Evolutionary conservation across 441 rosid genomes (phyloP).

Genomic region (Euphorbia schlechtendalii): DNA sequence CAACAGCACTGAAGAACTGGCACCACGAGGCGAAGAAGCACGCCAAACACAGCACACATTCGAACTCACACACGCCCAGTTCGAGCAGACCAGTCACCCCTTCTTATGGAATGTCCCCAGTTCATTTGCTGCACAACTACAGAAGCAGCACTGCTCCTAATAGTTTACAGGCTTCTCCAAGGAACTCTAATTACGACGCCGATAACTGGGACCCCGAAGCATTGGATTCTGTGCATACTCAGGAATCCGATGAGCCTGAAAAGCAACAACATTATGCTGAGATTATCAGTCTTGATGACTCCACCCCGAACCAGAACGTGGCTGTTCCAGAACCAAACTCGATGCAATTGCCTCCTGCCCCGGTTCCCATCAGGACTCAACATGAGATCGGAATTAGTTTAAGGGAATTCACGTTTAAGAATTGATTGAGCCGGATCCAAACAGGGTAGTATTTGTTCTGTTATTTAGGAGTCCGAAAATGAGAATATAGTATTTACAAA

Average conservation of each 20-base stretch:
- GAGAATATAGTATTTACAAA: too few species aligned
- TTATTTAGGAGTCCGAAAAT: not conserved
- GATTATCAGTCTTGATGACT: constrained; percentile 22
- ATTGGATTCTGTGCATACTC: constrained; percentile 26
- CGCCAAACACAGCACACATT: constrained; percentile 46
- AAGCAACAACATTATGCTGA: constrained; percentile 1
- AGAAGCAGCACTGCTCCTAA: constrained; percentile 35
- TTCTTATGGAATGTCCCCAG: constrained; percentile 64
- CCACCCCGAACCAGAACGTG: constrained; percentile 20
- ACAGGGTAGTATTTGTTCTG: not conserved
- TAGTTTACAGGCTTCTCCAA: constrained; percentile 44
- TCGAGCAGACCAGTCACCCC: constrained; percentile 77
- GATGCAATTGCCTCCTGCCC: constrained; percentile 30
- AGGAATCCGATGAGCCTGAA: constrained; percentile 19
- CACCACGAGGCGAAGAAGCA: constrained; percentile 72
- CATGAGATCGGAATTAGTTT: constrained; percentile 32
- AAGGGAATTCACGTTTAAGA: constrained; percentile 42
- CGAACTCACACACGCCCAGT: constrained; percentile 34
- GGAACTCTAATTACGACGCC: constrained; percentile 27
- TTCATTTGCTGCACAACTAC: constrained; percentile 56
- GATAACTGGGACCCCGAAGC: constrained; percentile 53
- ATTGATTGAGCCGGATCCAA: constrained; percentile 19
- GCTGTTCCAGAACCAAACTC: constrained; percentile 23
- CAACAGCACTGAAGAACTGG: constrained; percentile 77
- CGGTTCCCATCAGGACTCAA: constrained; percentile 29